Percentiles rank a stretch among this genome's conserved stretches.
Conservation (phyloP, 2,329 filamentous ascomycete genomes). For the Penicillium digitatum region DNA sequence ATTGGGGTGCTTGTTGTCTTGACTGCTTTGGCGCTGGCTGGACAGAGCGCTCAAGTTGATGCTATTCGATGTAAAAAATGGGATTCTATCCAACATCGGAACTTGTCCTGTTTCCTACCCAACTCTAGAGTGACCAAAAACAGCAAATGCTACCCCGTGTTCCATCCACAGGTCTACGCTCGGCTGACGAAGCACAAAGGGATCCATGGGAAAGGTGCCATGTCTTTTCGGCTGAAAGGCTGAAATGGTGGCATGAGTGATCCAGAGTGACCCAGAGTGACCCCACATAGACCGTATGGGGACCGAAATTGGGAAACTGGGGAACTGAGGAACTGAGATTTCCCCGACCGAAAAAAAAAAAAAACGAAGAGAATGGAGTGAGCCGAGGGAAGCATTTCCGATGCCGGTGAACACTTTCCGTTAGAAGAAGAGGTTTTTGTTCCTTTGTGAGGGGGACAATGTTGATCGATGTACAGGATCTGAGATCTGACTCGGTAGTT, state of each 20-base stretch:
- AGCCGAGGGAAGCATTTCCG: background rate
- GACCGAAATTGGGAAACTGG: background rate
- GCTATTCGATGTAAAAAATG: background rate
- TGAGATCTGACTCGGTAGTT: background rate
- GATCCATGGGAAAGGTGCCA: background rate
- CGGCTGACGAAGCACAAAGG: background rate
- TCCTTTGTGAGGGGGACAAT: background rate
- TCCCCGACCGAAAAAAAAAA: conserved; percentile 1
- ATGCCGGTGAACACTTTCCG: background rate
- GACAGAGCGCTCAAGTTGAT: no score
- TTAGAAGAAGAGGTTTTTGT: background rate
- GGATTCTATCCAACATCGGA: background rate
- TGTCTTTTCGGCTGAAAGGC: background rate
- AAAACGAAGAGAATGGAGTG: background rate
- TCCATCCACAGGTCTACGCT: background rate
- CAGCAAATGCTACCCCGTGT: background rate
- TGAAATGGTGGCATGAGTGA: background rate
- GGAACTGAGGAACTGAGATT: background rate
- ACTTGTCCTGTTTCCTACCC: background rate
- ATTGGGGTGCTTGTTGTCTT: no score
- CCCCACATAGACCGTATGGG: background rate
- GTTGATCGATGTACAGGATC: background rate
- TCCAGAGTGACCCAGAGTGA: no score
- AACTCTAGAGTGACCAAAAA: background rate
- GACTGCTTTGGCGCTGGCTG: no score